Conservation (phyloP, 805 yeast genomes). For the Monosporozyma yasuniensis region DNA sequence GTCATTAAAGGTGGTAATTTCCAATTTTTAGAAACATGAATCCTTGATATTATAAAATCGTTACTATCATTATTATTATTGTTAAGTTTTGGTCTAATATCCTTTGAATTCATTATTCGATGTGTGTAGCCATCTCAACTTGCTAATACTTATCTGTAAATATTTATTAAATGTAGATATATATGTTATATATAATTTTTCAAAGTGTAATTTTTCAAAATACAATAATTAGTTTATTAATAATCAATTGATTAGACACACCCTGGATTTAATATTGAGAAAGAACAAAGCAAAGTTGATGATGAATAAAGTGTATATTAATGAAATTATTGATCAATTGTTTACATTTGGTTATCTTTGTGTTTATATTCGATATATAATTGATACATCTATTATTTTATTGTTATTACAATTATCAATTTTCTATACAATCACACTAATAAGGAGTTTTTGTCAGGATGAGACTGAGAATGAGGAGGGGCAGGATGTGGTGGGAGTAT, state of each 20-base stretch:
- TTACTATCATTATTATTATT: neutral
- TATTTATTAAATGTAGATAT: too few relatives aligned
- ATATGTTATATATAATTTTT: too few relatives aligned
- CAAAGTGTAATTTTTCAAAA: too few relatives aligned
- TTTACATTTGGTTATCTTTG: neutral
- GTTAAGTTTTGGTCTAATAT: slow-evolving; percentile 3
- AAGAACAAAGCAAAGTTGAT: neutral
- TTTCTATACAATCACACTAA: neutral
- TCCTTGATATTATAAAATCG: slow-evolving; percentile 4
- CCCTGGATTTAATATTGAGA: too few relatives aligned
- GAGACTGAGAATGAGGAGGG: neutral
- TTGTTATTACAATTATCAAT: neutral
- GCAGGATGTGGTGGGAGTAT: neutral
- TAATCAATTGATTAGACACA: too few relatives aligned
- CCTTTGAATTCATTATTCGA: neutral
- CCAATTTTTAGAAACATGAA: slow-evolving; percentile 14
- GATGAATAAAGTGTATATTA: neutral
- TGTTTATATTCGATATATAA: neutral
- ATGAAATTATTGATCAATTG: neutral
- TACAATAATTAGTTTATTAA: too few relatives aligned
- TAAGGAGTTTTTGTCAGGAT: neutral
- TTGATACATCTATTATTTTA: neutral
- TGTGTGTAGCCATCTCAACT: too few relatives aligned
- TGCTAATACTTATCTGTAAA: too few relatives aligned
- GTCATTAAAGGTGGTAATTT: slow-evolving; percentile 12